Percentiles rank a stretch among this genome's conserved stretches.
Evolutionary conservation across 2,329 filamentous ascomycete species (phyloP).

Genomic region (Aspergillus viridinutans): DNA sequence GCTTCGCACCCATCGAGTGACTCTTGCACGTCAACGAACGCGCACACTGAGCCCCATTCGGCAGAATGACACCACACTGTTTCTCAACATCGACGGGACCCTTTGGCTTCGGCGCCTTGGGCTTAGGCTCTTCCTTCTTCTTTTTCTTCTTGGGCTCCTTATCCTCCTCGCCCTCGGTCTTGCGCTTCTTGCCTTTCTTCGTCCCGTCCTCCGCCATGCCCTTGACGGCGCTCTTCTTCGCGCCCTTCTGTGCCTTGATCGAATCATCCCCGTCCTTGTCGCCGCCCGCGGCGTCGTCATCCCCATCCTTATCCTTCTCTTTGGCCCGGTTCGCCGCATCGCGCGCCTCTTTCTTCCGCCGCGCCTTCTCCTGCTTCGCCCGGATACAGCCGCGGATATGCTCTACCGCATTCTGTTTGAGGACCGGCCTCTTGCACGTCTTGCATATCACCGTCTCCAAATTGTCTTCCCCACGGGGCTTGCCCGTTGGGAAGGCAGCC

Average conservation of each 20-base stretch:
- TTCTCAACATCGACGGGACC: constrained; percentile 91
- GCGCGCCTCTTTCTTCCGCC: constrained; percentile 69
- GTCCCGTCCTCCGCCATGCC: constrained; percentile 52
- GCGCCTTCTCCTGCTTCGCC: constrained; percentile 77
- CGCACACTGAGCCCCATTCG: constrained; percentile 82
- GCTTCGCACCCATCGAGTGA: constrained; percentile 91
- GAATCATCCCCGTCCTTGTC: constrained; percentile 41
- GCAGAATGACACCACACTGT: constrained; percentile 82
- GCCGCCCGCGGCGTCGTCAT: constrained; percentile 43
- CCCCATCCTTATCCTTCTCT: constrained; percentile 43
- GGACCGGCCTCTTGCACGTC: constrained; percentile 85
- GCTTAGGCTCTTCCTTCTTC: constrained; percentile 88
- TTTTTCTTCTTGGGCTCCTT: constrained; percentile 86
- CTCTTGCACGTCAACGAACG: constrained; percentile 89
- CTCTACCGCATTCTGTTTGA: constrained; percentile 67
- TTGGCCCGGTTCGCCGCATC: constrained; percentile 65
- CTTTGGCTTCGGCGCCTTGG: constrained; percentile 79
- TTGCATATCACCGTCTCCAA: constrained; percentile 83
- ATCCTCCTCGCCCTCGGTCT: constrained; percentile 65
- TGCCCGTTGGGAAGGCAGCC: constrained; percentile 75
- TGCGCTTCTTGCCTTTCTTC: constrained; percentile 71
- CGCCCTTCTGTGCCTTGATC: constrained; percentile 58
- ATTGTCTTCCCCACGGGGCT: constrained; percentile 75
- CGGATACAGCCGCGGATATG: constrained; percentile 82
- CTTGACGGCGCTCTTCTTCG: constrained; percentile 55